A percentile compares a stretch with the other conserved stretches of the same genome.
These are phyloP conservation scores for Arxiozyma slooffiae DNA, from an alignment of 1,139 yeast genomes.

Conservation along the genomic window DNA sequence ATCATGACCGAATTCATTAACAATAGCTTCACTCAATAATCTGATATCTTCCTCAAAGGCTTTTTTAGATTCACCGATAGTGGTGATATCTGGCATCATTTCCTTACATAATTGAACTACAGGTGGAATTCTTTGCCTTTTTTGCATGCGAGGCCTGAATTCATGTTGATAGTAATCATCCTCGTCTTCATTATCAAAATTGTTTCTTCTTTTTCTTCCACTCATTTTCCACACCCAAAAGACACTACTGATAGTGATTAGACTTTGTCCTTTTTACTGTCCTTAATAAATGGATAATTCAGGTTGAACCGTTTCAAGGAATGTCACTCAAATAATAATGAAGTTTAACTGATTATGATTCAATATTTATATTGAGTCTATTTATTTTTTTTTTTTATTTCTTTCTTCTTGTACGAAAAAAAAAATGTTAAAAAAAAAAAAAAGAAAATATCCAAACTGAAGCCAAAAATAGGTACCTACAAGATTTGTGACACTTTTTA, in stretches of 20 bases:
- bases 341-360: constrained; percentile 5
- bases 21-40: constrained; percentile 55
- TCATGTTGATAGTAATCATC: constrained; percentile 27
- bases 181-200: constrained; percentile 19
- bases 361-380: neutral
- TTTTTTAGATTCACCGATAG: constrained; percentile 56
- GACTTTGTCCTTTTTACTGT: neutral
- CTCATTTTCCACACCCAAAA: constrained; percentile 14
- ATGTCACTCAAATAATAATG: neutral
- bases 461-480: neutral
- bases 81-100: constrained; percentile 45
- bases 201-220: constrained; percentile 27
- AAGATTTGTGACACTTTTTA: neutral
- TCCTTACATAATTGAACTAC: constrained; percentile 35
- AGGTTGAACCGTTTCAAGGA: neutral
- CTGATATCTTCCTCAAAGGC: constrained; percentile 57
- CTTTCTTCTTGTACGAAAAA: neutral
- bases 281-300: no score
- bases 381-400: neutral
- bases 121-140: constrained; percentile 34
- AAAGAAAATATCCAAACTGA: no score
- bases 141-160: constrained; percentile 26
- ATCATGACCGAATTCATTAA: constrained; percentile 59
- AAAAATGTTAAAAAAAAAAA: neutral
- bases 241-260: neutral